Conservation (phyloP, 371 early-diverging fungal species). For the Capniomyces stellatus region DNA sequence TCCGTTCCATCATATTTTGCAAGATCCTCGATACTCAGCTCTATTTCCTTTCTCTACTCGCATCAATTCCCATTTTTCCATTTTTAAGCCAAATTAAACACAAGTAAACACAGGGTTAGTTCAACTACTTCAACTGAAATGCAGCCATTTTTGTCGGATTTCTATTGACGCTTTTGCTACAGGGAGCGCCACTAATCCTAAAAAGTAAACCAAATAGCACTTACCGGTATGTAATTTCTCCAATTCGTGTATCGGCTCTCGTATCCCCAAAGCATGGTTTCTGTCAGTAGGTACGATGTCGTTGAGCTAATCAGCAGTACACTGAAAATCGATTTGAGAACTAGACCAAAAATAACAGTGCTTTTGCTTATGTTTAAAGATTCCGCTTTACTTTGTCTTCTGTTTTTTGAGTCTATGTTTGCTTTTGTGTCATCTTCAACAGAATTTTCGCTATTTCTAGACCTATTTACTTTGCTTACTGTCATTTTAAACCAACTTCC, state of each 20-base stretch:
- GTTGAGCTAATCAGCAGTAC: constrained; percentile 10
- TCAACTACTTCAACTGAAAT: too few relatives aligned
- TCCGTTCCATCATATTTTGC: constrained; percentile 60
- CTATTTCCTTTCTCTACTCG: constrained; percentile 29
- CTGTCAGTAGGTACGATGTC: constrained; percentile 51
- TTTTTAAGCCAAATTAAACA: not conserved
- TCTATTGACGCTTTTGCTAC: too few relatives aligned
- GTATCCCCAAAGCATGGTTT: constrained; percentile 59
- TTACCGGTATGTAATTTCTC: constrained; percentile 51
- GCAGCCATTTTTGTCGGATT: too few relatives aligned
- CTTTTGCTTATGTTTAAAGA: not conserved
- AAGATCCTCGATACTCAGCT: constrained; percentile 60
- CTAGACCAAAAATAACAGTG: not conserved
- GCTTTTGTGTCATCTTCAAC: too few relatives aligned
- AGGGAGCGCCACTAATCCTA: not conserved
- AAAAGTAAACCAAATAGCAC: not conserved
- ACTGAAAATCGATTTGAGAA: not conserved
- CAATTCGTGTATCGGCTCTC: constrained; percentile 53
- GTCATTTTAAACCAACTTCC: too few relatives aligned
- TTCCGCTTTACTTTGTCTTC: not conserved
- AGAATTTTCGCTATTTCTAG: too few relatives aligned
- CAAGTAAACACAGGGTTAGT: not conserved
- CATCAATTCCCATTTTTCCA: constrained; percentile 11
- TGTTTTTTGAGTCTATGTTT: too few relatives aligned
- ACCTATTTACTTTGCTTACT: too few relatives aligned